Conservation (phyloP, 148 eudicot genomes). For the Bassia scoparia region DNA sequence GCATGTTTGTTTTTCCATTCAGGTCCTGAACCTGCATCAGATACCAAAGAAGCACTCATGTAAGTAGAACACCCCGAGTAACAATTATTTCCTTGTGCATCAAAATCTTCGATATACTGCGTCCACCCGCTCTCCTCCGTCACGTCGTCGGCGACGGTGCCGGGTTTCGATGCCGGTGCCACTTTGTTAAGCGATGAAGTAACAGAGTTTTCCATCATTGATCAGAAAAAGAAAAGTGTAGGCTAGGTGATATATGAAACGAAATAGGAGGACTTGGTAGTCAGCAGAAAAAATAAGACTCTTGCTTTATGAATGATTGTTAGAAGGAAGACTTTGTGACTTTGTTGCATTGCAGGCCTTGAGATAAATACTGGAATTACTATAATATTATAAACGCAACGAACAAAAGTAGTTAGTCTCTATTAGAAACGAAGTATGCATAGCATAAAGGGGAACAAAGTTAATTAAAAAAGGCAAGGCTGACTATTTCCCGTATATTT, state of each 20-base stretch:
- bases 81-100: background rate
- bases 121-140: conserved; percentile 70
- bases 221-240: background rate
- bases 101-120: conserved; percentile 49
- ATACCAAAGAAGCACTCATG: conserved; percentile 39
- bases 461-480: too few species aligned
- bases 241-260: too few species aligned
- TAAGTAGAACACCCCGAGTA: background rate
- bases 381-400: background rate
- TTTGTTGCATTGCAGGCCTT: conserved; percentile 12
- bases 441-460: too few species aligned
- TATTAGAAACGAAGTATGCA: too few species aligned
- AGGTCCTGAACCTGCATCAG: conserved; percentile 66
- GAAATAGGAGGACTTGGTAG: background rate
- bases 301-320: background rate
- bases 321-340: conserved; percentile 9
- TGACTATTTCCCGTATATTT: too few species aligned
- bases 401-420: background rate
- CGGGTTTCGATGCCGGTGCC: background rate
- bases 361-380: background rate
- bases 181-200: conserved; percentile 29
- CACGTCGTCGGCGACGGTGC: background rate
- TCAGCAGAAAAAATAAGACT: background rate
- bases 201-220: conserved; percentile 27
- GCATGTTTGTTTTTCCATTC: conserved; percentile 36